phyloP scores from a whole-genome alignment of 495 filamentous ascomycete species.

The Immersiella caudata region DNA sequence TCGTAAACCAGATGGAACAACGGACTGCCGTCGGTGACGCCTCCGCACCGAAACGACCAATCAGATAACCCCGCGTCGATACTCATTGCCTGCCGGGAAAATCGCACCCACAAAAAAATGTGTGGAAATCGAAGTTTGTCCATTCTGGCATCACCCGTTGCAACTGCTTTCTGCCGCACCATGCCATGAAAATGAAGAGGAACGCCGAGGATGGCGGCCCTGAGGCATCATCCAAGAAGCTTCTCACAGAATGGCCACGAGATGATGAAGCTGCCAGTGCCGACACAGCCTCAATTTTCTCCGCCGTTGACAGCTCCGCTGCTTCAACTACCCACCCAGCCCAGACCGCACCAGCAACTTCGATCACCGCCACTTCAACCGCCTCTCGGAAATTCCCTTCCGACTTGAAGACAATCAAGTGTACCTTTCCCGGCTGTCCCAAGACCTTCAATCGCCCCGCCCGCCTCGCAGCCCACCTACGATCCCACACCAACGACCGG shows the following conservation, averaged over 20 bases:
- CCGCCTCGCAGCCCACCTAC: constrained; percentile 74
- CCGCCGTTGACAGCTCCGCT: constrained; percentile 20
- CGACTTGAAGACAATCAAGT: constrained; percentile 71
- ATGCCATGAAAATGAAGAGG: constrained; percentile 19
- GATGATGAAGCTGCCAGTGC: constrained; percentile 6
- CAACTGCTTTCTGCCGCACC: not conserved
- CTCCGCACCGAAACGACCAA: too few species aligned
- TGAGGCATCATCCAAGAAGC: constrained; percentile 17
- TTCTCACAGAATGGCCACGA: constrained; percentile 1
- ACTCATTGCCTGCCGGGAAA: not conserved
- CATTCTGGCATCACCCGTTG: not conserved
- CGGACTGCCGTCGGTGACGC: too few species aligned
- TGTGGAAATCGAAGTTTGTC: not conserved
- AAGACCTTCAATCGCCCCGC: constrained; percentile 88
- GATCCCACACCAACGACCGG: constrained; percentile 79
- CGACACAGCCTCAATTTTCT: constrained; percentile 23
- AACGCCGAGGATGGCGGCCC: constrained; percentile 20
- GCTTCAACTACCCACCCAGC: constrained; percentile 15
- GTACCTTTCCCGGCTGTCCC: constrained; percentile 67
- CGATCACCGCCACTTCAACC: constrained; percentile 55
- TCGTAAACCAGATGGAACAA: too few species aligned
- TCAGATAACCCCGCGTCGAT: too few species aligned
- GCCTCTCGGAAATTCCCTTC: constrained; percentile 63
- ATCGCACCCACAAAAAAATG: constrained; percentile 15
- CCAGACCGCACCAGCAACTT: constrained; percentile 31